Evolutionary conservation across 805 yeast species (phyloP), one percentile per base, ranked within the genome.

Genomic region (Candida krabiensis): DNA sequence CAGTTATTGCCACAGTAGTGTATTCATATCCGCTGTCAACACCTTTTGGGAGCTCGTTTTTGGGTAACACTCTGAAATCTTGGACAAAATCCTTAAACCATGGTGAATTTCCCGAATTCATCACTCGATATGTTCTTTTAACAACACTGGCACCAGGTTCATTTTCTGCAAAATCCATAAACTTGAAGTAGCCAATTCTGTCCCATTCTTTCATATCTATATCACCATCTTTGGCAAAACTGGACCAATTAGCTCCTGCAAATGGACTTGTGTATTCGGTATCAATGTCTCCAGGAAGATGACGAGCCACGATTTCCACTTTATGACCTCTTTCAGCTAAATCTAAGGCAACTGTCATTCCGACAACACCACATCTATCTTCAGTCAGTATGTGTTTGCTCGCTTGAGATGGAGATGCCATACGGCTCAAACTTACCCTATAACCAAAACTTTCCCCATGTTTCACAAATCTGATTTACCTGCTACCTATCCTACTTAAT

Each of bases 181-280:
- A 72, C 42, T 64, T 68, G 19, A 47, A 46, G 49, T 82, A 83
- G 0, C 76, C 77, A 3, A 69, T 58, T 21, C 59, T 58, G 50
- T 82, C 88, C 41, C 60, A 53, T n/a, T 60, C 54, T 41, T 62
- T 61, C 33, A 51, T 53, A 19, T 44, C 48, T 6, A 33, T 36
- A 19, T 56, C 63, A 15, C 75, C 77, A 4, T 64, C 63, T 1
- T 44, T 28, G 2, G 85, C 86, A 60, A 79, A 77, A 9, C 83
- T 74, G 33, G 66, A 68, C 86, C 87, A 82, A 49, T 81, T 77
- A 31, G 87, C 89, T 4, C 88, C 88, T 0, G 87, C 88, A 55
- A 69, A 75, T 3, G 87, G 86, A 0, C 84, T 78, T 3, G 85
- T 71, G 52, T 77, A 82, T 8, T 70, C 69, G 3, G 49, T 43